Evolutionary conservation across 1,284 basidiomycete species (phyloP), one percentile per base, ranked within the genome.

Genomic region (Bondarzewia mesenterica): DNA sequence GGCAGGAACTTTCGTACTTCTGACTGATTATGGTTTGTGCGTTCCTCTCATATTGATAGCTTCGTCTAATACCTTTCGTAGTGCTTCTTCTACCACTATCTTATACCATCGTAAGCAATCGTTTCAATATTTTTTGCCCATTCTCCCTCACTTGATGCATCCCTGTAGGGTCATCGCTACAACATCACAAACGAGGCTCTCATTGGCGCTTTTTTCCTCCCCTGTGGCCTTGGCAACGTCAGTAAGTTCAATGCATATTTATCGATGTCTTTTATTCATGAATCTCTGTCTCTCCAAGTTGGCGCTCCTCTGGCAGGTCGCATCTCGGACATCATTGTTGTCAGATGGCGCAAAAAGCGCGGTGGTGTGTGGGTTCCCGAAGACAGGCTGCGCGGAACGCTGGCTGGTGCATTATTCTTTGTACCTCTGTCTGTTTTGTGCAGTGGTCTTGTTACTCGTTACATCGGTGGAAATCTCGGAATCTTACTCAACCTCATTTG

Each of bases 121-220:
- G 14, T 5, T 20, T 12, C 14, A 12, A 18, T 22, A 14, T 21
- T 14, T 21, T 12, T 39, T 25, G 21, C 8, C 20, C 16, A 39
- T 27, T 16, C 27, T 36, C 14, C 27, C 48, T 38, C 36, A 27
- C 38, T 23, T 8, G 8, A 4, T 7, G 32, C 35, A n/a, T n/a
- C n/a, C n/a, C n/a, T n/a, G n/a, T n/a, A 83, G 78, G 77, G 77
- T 36, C 68, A 66, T 1, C 70, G 72, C 22, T 88, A 85, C 59
- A 63, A 71, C 47, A 80, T 88, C 46, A 60, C 62, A 7, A 82
- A 80, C 58, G 71, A 75, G 47, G 80, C 76, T 0, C 43, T 83
- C 20, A 66, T 83, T 14, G 83, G 85, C 4, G 69, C 71, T 1
- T 72, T 81, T 50, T 85, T 81, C 62, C 66, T 84, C 14, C 75